Conservation (phyloP, 2,329 filamentous ascomycete species). For the Coccinonectria pachysandricola region DNA sequence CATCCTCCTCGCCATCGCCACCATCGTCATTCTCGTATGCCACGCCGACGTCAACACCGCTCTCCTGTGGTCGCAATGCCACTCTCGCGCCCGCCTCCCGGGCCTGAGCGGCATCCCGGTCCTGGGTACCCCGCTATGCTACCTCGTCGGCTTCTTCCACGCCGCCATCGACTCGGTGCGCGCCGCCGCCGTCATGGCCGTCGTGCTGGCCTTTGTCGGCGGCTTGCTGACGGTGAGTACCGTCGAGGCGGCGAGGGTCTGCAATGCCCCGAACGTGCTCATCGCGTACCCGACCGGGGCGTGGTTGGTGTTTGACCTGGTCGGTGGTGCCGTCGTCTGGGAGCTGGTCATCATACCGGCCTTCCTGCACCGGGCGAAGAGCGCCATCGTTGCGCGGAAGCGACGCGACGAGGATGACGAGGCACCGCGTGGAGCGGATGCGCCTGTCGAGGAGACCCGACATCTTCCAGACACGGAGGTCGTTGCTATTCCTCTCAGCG, state of each 20-base stretch:
- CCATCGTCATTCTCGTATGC: conserved; percentile 30
- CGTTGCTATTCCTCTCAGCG: conserved; percentile 42
- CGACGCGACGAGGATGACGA: conserved; percentile 8
- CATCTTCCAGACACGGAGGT: conserved; percentile 41
- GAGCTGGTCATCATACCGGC: conserved; percentile 40
- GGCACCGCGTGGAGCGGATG: conserved; percentile 7
- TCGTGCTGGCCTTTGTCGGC: conserved; percentile 34
- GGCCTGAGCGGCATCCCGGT: conserved; percentile 33
- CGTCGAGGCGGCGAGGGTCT: conserved; percentile 38
- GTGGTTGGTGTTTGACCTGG: conserved; percentile 39
- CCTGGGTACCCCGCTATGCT: conserved; percentile 37
- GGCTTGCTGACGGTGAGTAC: conserved; percentile 37
- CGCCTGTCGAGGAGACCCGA: conserved; percentile 18
- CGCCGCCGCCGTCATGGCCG: conserved; percentile 29
- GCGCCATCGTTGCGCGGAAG: conserved; percentile 19
- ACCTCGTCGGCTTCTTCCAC: conserved; percentile 40
- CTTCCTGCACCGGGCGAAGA: conserved; percentile 33
- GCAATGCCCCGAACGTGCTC: conserved; percentile 25
- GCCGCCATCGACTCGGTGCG: conserved; percentile 32
- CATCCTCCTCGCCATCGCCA: conserved; percentile 34
- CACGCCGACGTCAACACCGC: conserved; percentile 41
- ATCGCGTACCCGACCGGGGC: conserved; percentile 28
- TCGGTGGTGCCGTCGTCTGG: conserved; percentile 41
- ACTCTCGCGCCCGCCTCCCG: conserved; percentile 35
- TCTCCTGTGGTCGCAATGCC: conserved; percentile 44